Conservation (phyloP, 805 yeast genomes). For the Wickerhamomyces strasburgensis region DNA sequence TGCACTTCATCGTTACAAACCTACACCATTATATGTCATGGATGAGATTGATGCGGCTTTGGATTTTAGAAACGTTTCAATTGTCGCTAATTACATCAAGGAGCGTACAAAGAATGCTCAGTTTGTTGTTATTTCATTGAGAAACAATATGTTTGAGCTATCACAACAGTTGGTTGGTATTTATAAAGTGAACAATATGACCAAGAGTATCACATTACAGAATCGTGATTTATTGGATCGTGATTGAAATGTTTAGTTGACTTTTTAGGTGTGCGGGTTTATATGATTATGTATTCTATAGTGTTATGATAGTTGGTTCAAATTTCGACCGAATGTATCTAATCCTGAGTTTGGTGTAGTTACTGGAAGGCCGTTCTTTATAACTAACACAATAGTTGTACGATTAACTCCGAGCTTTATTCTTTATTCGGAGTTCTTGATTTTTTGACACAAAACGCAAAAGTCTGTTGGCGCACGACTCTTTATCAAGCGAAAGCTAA, state of each 20-base stretch:
- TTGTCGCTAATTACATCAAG: slow-evolving; percentile 94
- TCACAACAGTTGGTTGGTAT: slow-evolving; percentile 94
- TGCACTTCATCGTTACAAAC: slow-evolving; percentile 92
- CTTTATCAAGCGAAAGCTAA: too few species aligned
- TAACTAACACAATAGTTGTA: too few species aligned
- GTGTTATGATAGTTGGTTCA: too few species aligned
- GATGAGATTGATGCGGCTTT: slow-evolving; percentile 99
- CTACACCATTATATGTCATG: slow-evolving; percentile 97
- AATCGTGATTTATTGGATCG: slow-evolving; percentile 45
- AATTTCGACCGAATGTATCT: too few species aligned
- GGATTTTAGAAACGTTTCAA: slow-evolving; percentile 94
- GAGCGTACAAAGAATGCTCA: slow-evolving; percentile 96
- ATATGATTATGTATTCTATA: too few species aligned
- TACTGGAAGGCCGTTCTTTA: too few species aligned
- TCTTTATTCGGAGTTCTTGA: too few species aligned
- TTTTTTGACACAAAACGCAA: too few species aligned
- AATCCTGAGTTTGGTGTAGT: too few species aligned
- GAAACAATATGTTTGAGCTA: slow-evolving; percentile 97
- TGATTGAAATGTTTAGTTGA: slow-evolving; percentile 3
- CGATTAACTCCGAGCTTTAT: too few species aligned
- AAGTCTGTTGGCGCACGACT: too few species aligned
- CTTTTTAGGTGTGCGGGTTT: too few species aligned
- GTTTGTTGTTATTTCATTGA: slow-evolving; percentile 87
- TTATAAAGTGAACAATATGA: slow-evolving; percentile 88
- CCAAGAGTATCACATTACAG: slow-evolving; percentile 73